These are phyloP conservation scores for Pelargonium australe DNA, from an alignment of 441 rosid species.

Conservation along the genomic window DNA sequence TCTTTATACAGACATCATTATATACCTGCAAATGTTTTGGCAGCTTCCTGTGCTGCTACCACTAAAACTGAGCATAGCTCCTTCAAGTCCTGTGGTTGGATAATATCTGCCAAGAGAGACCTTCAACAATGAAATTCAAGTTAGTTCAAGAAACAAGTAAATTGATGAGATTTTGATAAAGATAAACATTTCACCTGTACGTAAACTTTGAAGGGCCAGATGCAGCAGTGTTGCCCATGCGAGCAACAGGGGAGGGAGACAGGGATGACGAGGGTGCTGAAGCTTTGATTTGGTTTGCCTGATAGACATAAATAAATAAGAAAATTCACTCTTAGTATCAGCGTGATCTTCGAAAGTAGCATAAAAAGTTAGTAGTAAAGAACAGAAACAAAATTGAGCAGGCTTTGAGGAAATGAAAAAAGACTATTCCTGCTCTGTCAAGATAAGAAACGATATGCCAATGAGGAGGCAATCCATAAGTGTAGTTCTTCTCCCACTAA, in stretches of 20 bases:
- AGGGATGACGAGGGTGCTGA: conserved; percentile 44
- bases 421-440: neutral
- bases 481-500: neutral
- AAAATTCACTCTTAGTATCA: conserved; percentile 9
- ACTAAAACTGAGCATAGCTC: conserved; percentile 97
- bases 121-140: conserved; percentile 39
- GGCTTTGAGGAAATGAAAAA: neutral
- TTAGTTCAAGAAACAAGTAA: conserved; percentile 32
- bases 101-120: conserved; percentile 91
- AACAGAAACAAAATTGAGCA: neutral
- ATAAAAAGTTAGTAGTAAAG: neutral
- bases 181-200: conserved; percentile 55
- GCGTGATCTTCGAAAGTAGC: conserved; percentile 11
- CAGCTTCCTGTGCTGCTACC: conserved; percentile 68
- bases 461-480: neutral
- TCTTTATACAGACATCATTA: neutral
- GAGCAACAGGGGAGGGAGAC: conserved; percentile 47
- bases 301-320: conserved; percentile 21
- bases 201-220: conserved; percentile 60
- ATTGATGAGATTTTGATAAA: conserved; percentile 15
- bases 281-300: conserved; percentile 56
- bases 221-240: conserved; percentile 37
- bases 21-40: conserved; percentile 68
- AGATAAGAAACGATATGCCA: neutral
- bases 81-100: conserved; percentile 83